Base-by-base conservation (phyloP, 495 filamentous ascomycete genomes). In the Penicillium coprophilum region DNA sequence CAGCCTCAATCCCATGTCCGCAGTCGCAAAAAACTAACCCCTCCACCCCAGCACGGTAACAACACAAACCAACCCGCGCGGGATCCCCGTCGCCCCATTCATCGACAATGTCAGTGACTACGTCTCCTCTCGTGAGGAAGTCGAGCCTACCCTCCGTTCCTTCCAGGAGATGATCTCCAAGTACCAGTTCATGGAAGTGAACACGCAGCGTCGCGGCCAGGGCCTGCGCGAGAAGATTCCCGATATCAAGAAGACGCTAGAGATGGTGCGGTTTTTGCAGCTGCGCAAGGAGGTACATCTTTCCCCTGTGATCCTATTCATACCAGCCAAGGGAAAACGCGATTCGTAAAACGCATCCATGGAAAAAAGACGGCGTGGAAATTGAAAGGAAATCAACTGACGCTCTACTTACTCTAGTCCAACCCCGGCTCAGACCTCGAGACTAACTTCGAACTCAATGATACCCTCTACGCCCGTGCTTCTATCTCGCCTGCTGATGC, bases 141-240 rank as follows among this genome's bases (percentile, higher is more conserved):
- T 97, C 59, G 94, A 97, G 70, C 76, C 82, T 21, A 96, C 92
- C 24, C 80, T 98, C 64, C 87, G 88, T 68, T 91, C 82, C 65
- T 97, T 98, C 72, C 94, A 97, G 72, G 94, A 98, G 80, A 96
- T 98, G 95, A 97, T 98, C 62, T 92, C 93, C 52, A 97, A 98
- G 80, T 98, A 98, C 77, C 95, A 97, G 71, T 98, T 97, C 76
- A 98, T 98, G 94, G 91, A 97, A 78, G 80, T 87, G 63, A 97
- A 96, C 75, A 89, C 90, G 24, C 86, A 93, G 64, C 80, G 89
- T 46, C 85, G 94, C 45, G 86, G 87, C n/a, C 80, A 79, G 11
- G 91, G 92, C 15, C 75, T 97, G 43, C 88, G 85, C 68, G 94
- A 97, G 61, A 98, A 97, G 80, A 88, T 97, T 64, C 94, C 94